phyloP scores from a whole-genome alignment of 805 yeast genomes.

The Yamadazyma endophytica region DNA sequence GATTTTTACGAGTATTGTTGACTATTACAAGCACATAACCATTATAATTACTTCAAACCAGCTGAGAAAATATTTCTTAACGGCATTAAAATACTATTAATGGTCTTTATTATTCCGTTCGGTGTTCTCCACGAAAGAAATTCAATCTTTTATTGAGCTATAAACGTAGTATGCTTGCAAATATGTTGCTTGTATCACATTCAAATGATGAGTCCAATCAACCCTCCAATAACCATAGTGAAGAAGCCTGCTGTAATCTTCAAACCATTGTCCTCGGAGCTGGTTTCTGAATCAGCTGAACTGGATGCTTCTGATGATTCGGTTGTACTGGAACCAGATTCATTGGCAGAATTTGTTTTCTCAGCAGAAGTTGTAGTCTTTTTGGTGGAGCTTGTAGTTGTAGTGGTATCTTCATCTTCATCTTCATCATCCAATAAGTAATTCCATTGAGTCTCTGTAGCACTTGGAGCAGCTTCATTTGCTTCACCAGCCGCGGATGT shows the following conservation, averaged over 20 bases:
- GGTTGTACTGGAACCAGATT: constrained; percentile 1
- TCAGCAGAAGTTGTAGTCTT: constrained; percentile 1
- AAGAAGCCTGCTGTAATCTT: constrained; percentile 9
- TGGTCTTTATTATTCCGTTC: too few relatives aligned
- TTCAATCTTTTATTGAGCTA: too few relatives aligned
- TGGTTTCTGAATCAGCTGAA: constrained; percentile 5
- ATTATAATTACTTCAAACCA: too few relatives aligned
- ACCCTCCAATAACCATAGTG: constrained; percentile 6
- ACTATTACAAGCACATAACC: too few relatives aligned
- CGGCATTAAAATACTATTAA: too few relatives aligned
- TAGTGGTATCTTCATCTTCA: not conserved
- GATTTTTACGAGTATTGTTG: too few relatives aligned
- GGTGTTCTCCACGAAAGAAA: too few relatives aligned
- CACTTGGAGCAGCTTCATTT: constrained; percentile 11
- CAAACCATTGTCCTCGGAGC: too few relatives aligned
- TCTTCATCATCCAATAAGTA: constrained; percentile 2
- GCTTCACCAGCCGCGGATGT: constrained; percentile 21
- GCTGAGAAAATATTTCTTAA: too few relatives aligned
- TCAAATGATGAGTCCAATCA: constrained; percentile 6
- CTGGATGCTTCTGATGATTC: constrained; percentile 3
- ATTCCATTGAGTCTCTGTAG: constrained; percentile 8
- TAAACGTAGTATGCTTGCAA: too few relatives aligned
- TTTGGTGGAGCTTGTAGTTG: constrained; percentile 1
- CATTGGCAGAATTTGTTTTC: constrained; percentile 3
- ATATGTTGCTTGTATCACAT: too few relatives aligned